Percentiles rank a stretch among this genome's conserved stretches.
Conservation (phyloP, 305 asterid species). For the Euphrasia arctica region DNA sequence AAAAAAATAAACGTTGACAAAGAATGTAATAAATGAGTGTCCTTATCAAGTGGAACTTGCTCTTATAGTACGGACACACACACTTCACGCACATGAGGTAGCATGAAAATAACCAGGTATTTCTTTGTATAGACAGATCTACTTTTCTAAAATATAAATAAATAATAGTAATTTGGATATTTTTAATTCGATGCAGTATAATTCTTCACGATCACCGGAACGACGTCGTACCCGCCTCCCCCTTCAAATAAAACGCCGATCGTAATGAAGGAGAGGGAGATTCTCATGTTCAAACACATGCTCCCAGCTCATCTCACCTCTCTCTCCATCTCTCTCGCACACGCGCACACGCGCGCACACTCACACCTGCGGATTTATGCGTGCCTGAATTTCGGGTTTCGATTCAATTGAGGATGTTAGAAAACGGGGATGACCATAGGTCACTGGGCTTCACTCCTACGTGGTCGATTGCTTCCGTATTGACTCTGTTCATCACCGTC, state of each 20-base stretch:
- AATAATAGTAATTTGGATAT: background rate
- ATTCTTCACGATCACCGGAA: background rate
- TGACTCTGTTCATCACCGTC: constrained; percentile 60
- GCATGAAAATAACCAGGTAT: too few relatives aligned
- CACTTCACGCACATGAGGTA: constrained; percentile 5
- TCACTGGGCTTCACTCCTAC: constrained; percentile 76
- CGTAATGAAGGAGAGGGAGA: background rate
- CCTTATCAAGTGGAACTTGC: constrained; percentile 24
- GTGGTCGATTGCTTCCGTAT: constrained; percentile 76
- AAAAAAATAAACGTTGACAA: background rate
- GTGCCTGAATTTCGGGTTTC: background rate
- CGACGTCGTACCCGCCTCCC: background rate
- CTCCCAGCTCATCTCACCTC: constrained; percentile 27
- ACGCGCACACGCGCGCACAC: constrained; percentile 2
- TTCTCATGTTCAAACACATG: background rate
- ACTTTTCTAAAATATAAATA: background rate
- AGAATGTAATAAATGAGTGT: constrained; percentile 20
- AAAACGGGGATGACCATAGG: constrained; percentile 37
- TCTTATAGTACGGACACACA: background rate
- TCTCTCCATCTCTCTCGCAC: background rate
- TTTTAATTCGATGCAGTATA: background rate
- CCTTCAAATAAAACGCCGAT: background rate
- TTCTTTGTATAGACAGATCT: background rate
- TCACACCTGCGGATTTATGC: background rate
- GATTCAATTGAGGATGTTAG: constrained; percentile 33